Conservation (phyloP, 495 filamentous ascomycete species). For the Aspergillus diversus region DNA sequence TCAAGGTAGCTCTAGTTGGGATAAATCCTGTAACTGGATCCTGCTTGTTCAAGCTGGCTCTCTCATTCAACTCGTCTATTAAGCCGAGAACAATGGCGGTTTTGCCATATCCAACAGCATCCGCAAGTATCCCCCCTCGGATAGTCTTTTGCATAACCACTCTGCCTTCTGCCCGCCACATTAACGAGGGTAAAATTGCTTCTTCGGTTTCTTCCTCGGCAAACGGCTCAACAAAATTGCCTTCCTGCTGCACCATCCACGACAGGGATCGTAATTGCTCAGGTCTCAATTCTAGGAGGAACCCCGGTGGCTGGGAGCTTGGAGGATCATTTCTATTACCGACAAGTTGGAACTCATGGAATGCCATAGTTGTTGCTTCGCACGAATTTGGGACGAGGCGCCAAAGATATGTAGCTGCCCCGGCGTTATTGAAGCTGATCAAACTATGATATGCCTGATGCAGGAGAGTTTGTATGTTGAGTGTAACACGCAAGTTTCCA, state of each 20-base stretch:
- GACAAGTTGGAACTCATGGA: constrained; percentile 41
- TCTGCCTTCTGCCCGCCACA: constrained; percentile 64
- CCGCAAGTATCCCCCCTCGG: constrained; percentile 73
- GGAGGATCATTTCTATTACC: constrained; percentile 48
- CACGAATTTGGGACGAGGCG: constrained; percentile 54
- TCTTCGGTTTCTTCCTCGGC: constrained; percentile 72
- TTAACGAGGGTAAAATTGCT: constrained; percentile 56
- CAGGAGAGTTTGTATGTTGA: constrained; percentile 59
- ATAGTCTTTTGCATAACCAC: constrained; percentile 43
- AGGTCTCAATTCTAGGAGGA: constrained; percentile 40
- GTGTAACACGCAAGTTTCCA: constrained; percentile 46
- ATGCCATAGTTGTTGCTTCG: constrained; percentile 33
- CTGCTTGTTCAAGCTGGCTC: not conserved
- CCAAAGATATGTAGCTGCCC: constrained; percentile 44
- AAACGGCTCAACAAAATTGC: constrained; percentile 48
- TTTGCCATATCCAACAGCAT: constrained; percentile 83
- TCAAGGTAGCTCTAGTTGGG: constrained; percentile 66
- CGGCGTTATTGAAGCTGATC: constrained; percentile 13
- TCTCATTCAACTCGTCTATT: constrained; percentile 52
- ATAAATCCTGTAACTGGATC: constrained; percentile 38
- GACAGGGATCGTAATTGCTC: constrained; percentile 62
- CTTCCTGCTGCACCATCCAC: constrained; percentile 73
- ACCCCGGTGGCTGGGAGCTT: constrained; percentile 44
- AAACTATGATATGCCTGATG: constrained; percentile 57
- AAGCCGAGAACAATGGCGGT: constrained; percentile 73